phyloP scores from a whole-genome alignment of 129 eudicot genomes.

The Centrapalus pauciflorus region DNA sequence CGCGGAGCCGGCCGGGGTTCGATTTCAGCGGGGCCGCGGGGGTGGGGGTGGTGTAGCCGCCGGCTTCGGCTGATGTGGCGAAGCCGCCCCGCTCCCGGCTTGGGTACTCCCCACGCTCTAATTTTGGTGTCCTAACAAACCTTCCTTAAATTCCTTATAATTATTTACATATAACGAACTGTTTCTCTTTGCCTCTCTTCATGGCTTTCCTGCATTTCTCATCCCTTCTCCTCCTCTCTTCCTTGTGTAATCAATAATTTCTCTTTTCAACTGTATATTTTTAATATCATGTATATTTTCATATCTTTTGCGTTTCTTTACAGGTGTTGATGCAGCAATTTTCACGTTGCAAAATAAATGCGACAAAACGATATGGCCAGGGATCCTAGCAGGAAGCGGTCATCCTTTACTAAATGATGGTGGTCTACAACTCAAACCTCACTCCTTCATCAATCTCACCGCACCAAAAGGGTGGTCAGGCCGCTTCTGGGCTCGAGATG shows the following conservation, averaged over 20 bases:
- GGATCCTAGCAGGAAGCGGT: slow-evolving; percentile 31
- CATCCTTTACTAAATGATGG: slow-evolving; percentile 34
- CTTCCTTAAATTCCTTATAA: slow-evolving; percentile 11
- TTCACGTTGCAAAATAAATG: slow-evolving; percentile 35
- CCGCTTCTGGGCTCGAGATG: slow-evolving; percentile 53
- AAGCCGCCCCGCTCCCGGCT: no score
- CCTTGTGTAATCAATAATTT: slow-evolving; percentile 5
- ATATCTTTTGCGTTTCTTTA: no score
- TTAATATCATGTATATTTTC: no score
- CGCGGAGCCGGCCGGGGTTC: no score
- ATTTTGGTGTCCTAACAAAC: slow-evolving; percentile 16
- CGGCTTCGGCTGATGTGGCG: no score
- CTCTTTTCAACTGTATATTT: no score
- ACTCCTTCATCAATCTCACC: background rate
- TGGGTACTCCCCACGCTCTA: no score
- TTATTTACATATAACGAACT: background rate
- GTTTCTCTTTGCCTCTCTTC: background rate
- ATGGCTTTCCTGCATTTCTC: slow-evolving; percentile 19
- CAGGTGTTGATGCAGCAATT: slow-evolving; percentile 32
- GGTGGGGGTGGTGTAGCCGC: no score
- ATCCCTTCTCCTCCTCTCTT: slow-evolving; percentile 6
- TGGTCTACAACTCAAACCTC: slow-evolving; percentile 36
- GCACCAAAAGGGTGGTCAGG: slow-evolving; percentile 61
- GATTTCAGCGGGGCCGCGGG: no score
- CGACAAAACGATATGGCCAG: slow-evolving; percentile 54